Conservation (phyloP, 2,329 filamentous ascomycete genomes). For the Clonostachys chloroleuca region DNA sequence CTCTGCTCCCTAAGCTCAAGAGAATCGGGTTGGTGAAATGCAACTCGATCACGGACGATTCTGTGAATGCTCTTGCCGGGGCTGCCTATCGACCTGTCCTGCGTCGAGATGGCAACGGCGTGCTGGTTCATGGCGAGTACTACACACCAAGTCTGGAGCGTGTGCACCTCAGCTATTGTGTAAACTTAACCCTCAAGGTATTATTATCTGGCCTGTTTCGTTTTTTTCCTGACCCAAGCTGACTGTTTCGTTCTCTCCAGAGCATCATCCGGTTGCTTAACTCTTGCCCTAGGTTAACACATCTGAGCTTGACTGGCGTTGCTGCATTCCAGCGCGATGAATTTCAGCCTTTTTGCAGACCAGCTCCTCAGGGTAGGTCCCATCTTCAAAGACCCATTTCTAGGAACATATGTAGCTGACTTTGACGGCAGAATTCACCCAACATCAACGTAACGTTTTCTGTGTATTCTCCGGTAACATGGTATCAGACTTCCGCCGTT, state of each 20-base stretch:
- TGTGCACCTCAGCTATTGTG: slow-evolving; percentile 94
- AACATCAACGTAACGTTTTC: slow-evolving; percentile 91
- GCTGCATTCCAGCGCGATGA: slow-evolving; percentile 85
- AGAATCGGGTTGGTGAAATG: slow-evolving; percentile 96
- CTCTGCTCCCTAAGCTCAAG: slow-evolving; percentile 86
- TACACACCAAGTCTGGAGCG: slow-evolving; percentile 72
- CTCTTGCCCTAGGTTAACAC: slow-evolving; percentile 86
- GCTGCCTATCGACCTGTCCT: slow-evolving; percentile 52
- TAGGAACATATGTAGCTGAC: slow-evolving; percentile 13
- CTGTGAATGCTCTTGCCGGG: slow-evolving; percentile 78
- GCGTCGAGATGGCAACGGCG: slow-evolving; percentile 41
- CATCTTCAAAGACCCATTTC: background rate
- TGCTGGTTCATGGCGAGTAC: slow-evolving; percentile 44
- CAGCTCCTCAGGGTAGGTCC: slow-evolving; percentile 66
- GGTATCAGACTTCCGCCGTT: slow-evolving; percentile 71
- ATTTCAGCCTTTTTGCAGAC: slow-evolving; percentile 78
- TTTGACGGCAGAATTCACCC: slow-evolving; percentile 72
- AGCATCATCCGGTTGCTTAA: slow-evolving; percentile 88
- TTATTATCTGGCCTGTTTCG: too few species aligned
- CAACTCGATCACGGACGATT: slow-evolving; percentile 80
- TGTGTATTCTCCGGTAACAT: slow-evolving; percentile 94
- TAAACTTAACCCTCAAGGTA: slow-evolving; percentile 75
- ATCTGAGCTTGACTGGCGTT: slow-evolving; percentile 91
- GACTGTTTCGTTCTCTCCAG: slow-evolving; percentile 34
- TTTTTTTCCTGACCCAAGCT: background rate